Evolutionary conservation across 768 basidiomycete species (phyloP).

Genomic region (Lactarius tabidus): DNA sequence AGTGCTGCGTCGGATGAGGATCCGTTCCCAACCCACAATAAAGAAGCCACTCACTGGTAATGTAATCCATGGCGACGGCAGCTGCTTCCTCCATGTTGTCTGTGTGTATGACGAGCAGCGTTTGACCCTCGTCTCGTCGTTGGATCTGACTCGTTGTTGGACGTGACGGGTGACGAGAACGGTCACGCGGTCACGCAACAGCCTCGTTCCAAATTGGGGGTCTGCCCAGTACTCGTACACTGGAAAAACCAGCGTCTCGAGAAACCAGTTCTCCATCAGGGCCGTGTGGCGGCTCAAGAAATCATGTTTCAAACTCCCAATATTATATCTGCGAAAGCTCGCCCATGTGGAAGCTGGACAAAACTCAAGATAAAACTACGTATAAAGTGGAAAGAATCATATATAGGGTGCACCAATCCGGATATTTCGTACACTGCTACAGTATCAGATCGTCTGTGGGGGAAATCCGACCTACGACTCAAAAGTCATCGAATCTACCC

Average conservation of each 20-base stretch:
- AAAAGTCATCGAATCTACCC: constrained; percentile 12
- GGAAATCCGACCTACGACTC: neutral
- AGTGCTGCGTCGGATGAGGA: constrained; percentile 35
- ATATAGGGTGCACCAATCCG: constrained; percentile 5
- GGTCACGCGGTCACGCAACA: neutral
- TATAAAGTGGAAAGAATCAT: neutral
- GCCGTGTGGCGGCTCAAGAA: neutral
- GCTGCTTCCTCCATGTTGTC: constrained; percentile 44
- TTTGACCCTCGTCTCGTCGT: too few relatives aligned
- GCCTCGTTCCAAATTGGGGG: too few relatives aligned
- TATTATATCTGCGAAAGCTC: neutral
- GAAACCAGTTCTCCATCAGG: too few relatives aligned
- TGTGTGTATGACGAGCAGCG: neutral
- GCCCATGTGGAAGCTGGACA: neutral
- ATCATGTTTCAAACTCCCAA: neutral
- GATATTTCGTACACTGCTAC: constrained; percentile 4
- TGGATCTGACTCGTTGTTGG: neutral
- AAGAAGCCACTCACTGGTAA: constrained; percentile 39
- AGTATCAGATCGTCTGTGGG: neutral
- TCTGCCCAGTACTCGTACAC: too few relatives aligned
- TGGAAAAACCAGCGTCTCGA: too few relatives aligned
- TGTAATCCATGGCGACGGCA: constrained; percentile 45
- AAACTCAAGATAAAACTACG: neutral
- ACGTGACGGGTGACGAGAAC: neutral
- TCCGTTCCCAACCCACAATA: neutral